Evolutionary conservation across 2,329 filamentous ascomycete species (phyloP).

Genomic region (Botrytis porri): DNA sequence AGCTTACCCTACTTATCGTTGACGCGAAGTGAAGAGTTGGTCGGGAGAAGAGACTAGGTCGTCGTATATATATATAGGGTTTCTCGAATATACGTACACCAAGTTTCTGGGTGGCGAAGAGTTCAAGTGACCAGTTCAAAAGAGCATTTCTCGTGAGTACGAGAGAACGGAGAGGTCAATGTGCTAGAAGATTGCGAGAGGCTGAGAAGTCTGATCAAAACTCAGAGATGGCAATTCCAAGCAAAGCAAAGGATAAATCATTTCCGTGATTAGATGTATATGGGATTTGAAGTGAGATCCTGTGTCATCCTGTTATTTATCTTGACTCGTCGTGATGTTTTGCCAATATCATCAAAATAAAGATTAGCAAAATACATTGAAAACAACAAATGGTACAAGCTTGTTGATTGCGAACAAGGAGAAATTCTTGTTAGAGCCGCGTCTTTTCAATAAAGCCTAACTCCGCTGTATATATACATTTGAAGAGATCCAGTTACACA

Average conservation of each 20-base stretch:
- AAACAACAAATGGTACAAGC: not conserved
- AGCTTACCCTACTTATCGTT: not conserved
- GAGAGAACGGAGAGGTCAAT: not conserved
- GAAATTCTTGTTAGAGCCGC: not conserved
- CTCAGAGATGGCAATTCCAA: not conserved
- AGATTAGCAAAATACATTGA: not conserved
- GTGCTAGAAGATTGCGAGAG: not conserved
- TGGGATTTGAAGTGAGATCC: not conserved
- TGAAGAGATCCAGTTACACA: not conserved
- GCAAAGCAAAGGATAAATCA: not conserved
- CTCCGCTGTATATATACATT: not conserved
- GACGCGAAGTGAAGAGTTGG: not conserved
- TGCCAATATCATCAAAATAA: not conserved
- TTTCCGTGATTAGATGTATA: not conserved
- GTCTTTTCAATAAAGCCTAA: not conserved
- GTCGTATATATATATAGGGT: no score
- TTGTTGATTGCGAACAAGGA: no score
- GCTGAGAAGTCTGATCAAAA: not conserved
- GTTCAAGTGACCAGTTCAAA: not conserved
- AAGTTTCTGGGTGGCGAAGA: not conserved
- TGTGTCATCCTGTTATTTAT: not conserved
- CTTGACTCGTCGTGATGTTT: not conserved
- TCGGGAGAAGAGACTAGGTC: not conserved
- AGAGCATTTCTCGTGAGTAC: not conserved
- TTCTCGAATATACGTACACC: not conserved